Evolutionary conservation across 345 rosid genomes (phyloP).

Genomic region (Arabis alpina): DNA sequence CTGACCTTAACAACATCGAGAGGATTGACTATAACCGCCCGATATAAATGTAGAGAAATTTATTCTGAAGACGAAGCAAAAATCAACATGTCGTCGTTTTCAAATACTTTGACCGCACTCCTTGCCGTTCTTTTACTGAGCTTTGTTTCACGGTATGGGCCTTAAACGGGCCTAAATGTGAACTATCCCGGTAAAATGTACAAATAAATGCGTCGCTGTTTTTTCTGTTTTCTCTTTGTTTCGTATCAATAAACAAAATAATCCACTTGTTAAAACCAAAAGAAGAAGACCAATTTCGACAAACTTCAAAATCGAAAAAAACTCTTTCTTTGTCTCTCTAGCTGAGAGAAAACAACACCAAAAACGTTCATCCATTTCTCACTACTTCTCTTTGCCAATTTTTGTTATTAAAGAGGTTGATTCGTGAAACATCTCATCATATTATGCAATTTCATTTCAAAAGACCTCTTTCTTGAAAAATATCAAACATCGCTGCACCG

Average conservation of each 20-base stretch:
- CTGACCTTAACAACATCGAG: slow-evolving; percentile 87
- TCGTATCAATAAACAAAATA: no score
- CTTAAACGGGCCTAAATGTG: slow-evolving; percentile 12
- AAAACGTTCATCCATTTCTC: slow-evolving; percentile 11
- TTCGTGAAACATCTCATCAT: not conserved
- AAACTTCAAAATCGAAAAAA: not conserved
- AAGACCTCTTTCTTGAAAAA: slow-evolving; percentile 83
- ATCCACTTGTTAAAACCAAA: no score
- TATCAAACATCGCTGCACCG: slow-evolving; percentile 74
- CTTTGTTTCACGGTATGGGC: slow-evolving; percentile 20
- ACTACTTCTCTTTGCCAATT: slow-evolving; percentile 11
- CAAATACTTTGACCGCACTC: slow-evolving; percentile 22
- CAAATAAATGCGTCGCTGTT: no score
- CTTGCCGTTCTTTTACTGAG: slow-evolving; percentile 19
- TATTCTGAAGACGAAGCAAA: slow-evolving; percentile 1
- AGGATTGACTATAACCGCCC: slow-evolving; percentile 85
- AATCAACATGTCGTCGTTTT: slow-evolving; percentile 21
- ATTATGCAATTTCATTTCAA: slow-evolving; percentile 29
- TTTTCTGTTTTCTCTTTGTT: no score
- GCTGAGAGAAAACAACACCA: not conserved
- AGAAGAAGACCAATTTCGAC: not conserved
- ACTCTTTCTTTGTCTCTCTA: not conserved
- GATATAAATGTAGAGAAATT: slow-evolving; percentile 63
- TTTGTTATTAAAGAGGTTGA: slow-evolving; percentile 16
- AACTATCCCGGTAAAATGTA: no score